These are phyloP conservation scores for Plectosphaerella sp. DNA, from an alignment of 2,329 filamentous ascomycete genomes.

Conservation along the genomic window DNA sequence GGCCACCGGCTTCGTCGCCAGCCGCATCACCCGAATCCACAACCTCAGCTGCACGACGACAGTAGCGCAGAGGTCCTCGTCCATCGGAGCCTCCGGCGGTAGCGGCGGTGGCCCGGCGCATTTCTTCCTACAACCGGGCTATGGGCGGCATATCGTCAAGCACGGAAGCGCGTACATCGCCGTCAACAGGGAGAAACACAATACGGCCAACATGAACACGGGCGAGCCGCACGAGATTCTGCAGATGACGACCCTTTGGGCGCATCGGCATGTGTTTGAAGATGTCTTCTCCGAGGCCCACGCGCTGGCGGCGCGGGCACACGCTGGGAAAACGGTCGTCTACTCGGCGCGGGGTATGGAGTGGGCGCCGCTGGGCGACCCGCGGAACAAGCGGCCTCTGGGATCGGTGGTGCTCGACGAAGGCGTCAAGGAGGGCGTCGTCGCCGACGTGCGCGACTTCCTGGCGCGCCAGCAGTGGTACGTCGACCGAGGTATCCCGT, in stretches of 20 bases:
- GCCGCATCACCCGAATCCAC: constrained; percentile 54
- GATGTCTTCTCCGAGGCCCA: constrained; percentile 87
- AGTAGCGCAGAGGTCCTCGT: constrained; percentile 44
- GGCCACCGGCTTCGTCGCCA: constrained; percentile 56
- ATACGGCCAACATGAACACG: constrained; percentile 73
- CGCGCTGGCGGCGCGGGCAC: constrained; percentile 68
- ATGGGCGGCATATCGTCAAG: constrained; percentile 81
- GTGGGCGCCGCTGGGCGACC: constrained; percentile 80
- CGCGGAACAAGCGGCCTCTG: constrained; percentile 80
- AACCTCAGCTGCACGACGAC: constrained; percentile 54
- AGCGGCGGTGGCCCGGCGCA: constrained; percentile 66
- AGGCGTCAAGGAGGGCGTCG: constrained; percentile 76
- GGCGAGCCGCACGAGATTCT: constrained; percentile 94
- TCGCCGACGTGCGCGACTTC: constrained; percentile 80
- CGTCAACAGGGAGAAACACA: constrained; percentile 81
- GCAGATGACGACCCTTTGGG: constrained; percentile 85
- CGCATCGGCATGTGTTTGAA: constrained; percentile 84
- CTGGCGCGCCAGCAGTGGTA: constrained; percentile 80
- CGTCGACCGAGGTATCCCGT: constrained; percentile 89
- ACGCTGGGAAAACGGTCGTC: constrained; percentile 90
- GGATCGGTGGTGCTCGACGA: constrained; percentile 82
- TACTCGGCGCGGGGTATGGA: constrained; percentile 81
- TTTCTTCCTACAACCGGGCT: constrained; percentile 87
- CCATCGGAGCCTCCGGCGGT: constrained; percentile 43
- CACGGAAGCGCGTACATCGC: constrained; percentile 84